A percentile compares a stretch with the other conserved stretches of the same genome.
These are phyloP conservation scores for Lentinus tigrinus DNA, from an alignment of 768 basidiomycete genomes.

Conservation along the genomic window DNA sequence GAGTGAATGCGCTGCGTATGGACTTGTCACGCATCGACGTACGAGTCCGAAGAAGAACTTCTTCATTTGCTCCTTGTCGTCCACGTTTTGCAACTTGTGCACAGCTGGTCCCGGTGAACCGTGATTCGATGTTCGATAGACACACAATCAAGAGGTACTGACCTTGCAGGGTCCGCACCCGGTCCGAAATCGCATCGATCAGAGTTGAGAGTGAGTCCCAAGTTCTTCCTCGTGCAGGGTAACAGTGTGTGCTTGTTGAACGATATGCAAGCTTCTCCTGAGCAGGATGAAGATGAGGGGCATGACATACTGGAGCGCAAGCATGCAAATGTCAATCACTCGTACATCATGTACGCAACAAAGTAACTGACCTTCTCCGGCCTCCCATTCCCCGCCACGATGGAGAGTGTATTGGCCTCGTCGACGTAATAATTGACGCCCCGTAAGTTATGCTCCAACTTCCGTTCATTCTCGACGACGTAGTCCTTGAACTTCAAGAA, in stretches of 20 bases:
- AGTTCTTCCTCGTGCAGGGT: constrained; percentile 2
- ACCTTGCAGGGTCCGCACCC: too few relatives aligned
- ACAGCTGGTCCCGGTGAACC: neutral
- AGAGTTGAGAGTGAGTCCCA: neutral
- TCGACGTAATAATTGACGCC: constrained; percentile 30
- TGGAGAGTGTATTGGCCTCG: constrained; percentile 25
- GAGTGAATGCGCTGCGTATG: neutral
- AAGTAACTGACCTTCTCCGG: constrained; percentile 30
- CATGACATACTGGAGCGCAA: neutral
- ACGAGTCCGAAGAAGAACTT: constrained; percentile 14
- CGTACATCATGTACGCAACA: too few relatives aligned
- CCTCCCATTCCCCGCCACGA: constrained; percentile 31
- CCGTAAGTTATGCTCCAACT: constrained; percentile 26
- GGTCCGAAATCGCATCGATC: neutral
- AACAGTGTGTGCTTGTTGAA: neutral
- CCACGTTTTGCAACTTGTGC: constrained; percentile 6
- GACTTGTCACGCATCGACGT: neutral
- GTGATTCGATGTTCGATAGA: too few relatives aligned
- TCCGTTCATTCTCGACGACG: constrained; percentile 23
- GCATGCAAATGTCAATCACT: neutral
- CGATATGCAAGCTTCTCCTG: neutral
- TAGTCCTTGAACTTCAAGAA: constrained; percentile 23
- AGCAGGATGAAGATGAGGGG: constrained; percentile 10
- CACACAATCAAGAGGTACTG: neutral
- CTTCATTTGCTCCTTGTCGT: neutral